Percentiles rank a stretch among this genome's conserved stretches.
These are phyloP conservation scores for Centella asiatica DNA, from an alignment of 129 eudicot genomes.

Conservation along the genomic window DNA sequence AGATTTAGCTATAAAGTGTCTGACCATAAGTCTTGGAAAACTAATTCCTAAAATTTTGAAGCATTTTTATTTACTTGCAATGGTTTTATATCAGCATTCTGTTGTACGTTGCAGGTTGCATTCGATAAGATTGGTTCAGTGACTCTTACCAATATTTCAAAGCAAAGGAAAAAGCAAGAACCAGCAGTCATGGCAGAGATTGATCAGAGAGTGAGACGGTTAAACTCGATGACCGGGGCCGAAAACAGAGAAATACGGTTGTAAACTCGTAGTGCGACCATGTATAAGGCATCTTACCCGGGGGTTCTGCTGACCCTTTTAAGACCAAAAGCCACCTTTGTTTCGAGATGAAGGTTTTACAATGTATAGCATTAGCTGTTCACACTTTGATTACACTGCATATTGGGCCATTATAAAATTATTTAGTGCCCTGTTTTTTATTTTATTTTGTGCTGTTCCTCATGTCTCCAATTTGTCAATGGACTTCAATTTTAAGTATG, in stretches of 20 bases:
- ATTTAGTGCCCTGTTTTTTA: slow-evolving; percentile 10
- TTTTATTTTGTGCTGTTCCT: neutral
- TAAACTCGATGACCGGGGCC: slow-evolving; percentile 42
- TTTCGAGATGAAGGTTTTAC: slow-evolving; percentile 19
- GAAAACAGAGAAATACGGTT: slow-evolving; percentile 18
- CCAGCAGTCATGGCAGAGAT: slow-evolving; percentile 96
- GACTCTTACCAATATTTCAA: slow-evolving; percentile 69
- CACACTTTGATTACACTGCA: neutral
- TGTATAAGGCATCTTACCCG: neutral
- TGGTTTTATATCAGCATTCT: too few relatives aligned
- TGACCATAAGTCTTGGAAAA: neutral
- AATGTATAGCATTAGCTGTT: slow-evolving; percentile 8
- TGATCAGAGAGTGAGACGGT: slow-evolving; percentile 73
- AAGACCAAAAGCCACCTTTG: slow-evolving; percentile 1
- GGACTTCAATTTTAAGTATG: neutral
- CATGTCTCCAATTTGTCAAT: neutral
- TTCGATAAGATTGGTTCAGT: slow-evolving; percentile 79
- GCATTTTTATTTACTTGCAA: neutral
- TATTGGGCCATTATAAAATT: neutral
- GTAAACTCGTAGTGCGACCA: slow-evolving; percentile 8
- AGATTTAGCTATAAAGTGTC: too few relatives aligned
- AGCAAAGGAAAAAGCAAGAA: slow-evolving; percentile 93
- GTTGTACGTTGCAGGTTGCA: slow-evolving; percentile 92
- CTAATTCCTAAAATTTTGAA: neutral
- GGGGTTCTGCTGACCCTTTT: slow-evolving; percentile 6